These are phyloP conservation scores for Amanita exitialis DNA, from an alignment of 768 basidiomycete species.

Conservation along the genomic window DNA sequence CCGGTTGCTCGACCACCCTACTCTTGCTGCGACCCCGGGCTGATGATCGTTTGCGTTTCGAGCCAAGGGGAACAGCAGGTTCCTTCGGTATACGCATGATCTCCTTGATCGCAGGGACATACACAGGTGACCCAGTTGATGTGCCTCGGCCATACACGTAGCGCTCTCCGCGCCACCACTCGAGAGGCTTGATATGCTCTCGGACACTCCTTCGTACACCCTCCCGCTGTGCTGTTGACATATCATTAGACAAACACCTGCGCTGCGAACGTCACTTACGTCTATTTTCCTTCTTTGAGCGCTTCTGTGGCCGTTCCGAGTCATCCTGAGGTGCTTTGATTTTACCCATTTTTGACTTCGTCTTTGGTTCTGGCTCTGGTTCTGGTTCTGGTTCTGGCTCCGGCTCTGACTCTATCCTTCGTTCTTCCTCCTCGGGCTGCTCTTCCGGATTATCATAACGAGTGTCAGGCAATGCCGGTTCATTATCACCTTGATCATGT, in stretches of 20 bases:
- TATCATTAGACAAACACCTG: neutral
- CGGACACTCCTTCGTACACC: slow-evolving; percentile 68
- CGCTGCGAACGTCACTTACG: slow-evolving; percentile 14
- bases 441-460: slow-evolving; percentile 21
- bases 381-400: slow-evolving; percentile 17
- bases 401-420: slow-evolving; percentile 5
- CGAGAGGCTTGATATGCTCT: slow-evolving; percentile 61
- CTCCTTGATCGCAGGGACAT: slow-evolving; percentile 63
- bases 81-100: slow-evolving; percentile 48
- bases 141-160: slow-evolving; percentile 63
- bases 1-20: slow-evolving; percentile 34
- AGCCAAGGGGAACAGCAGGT: slow-evolving; percentile 18
- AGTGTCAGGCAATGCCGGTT: neutral
- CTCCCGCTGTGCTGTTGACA: slow-evolving; percentile 23
- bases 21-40: slow-evolving; percentile 45
- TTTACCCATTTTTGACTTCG: slow-evolving; percentile 26
- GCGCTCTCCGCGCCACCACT: slow-evolving; percentile 91
- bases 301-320: slow-evolving; percentile 15
- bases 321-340: slow-evolving; percentile 16
- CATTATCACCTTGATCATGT: slow-evolving; percentile 9
- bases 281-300: slow-evolving; percentile 31
- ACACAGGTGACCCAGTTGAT: slow-evolving; percentile 20
- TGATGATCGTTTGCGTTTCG: slow-evolving; percentile 23
- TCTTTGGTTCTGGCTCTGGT: slow-evolving; percentile 17
- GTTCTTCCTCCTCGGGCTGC: slow-evolving; percentile 17